Conservation (phyloP, 179 eudicot species). For the Monotropa hypopitys region DNA sequence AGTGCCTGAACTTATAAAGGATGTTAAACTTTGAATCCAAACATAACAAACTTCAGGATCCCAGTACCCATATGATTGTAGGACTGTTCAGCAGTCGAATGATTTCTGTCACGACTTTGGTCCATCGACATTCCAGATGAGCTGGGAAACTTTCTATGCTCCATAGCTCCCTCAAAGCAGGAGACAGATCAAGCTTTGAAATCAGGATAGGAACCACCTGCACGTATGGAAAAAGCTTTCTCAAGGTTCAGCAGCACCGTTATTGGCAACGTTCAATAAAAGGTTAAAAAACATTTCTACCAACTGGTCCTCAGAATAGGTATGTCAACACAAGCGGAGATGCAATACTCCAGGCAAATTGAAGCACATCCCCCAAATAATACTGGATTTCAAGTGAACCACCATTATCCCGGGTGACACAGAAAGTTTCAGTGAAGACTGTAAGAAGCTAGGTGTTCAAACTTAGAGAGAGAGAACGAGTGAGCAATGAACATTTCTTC, state of each 20-base stretch:
- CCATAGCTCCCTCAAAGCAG: slow-evolving; percentile 13
- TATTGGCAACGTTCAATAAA: background rate
- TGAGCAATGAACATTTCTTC: no score
- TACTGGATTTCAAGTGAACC: background rate
- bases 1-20: background rate
- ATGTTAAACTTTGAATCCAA: background rate
- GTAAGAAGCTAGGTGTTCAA: background rate
- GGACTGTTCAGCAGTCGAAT: slow-evolving; percentile 12
- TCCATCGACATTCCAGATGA: slow-evolving; percentile 10
- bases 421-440: background rate
- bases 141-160: slow-evolving; percentile 19
- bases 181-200: background rate
- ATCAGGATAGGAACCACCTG: slow-evolving; percentile 11
- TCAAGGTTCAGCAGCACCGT: background rate
- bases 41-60: background rate
- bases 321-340: background rate
- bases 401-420: background rate
- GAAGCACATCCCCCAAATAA: background rate
- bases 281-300: background rate
- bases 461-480: no score
- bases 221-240: background rate
- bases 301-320: background rate
- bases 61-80: slow-evolving; percentile 11
- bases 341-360: background rate
- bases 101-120: slow-evolving; percentile 14